Evolutionary conservation across 1,139 yeast genomes (phyloP), one percentile per base, ranked within the genome.

Genomic region (Wickerhamomyces sp.): DNA sequence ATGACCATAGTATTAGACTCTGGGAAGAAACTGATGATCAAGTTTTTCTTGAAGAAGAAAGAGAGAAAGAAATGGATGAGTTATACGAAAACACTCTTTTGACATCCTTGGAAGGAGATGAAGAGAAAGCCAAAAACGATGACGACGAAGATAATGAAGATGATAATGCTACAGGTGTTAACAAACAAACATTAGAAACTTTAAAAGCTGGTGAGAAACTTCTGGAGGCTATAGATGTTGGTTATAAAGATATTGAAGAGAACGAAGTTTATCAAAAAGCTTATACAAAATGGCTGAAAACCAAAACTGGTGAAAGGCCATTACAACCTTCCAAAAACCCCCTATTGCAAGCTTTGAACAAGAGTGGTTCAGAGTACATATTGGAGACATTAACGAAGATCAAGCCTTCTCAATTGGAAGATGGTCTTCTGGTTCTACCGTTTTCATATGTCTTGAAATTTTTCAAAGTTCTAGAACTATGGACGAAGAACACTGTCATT

Each of bases 21-120:
- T 92, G 98, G 98, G 76, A 75, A 47, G 90, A 88, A 57, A 86
- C 95, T 5, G 94, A 85, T 43, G 98, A 92, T 59, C 94, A 92
- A 53, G 90, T 92, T 19, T 92, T 92, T 62, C 65, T 94, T 45
- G 97, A 92, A 60, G 99, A 92, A 70, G 98, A 92, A 65, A 74
- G 92, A 43, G 99, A 94, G 58, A 87, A 84, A 61, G 98, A 92
- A 60, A 72, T 89, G 75, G 98, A 92, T 59, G 96, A 90, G 60
- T 66, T 82, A 45, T 88, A 90, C 58, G 98, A 92, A 58, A 72
- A 74, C 19, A 85, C 86, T 10, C 66, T 90, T 37, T 68, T 88
- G 39, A 78, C 76, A 19, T 78, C 88, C 7, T 64, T 87, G 40
- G 95, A 87, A 52, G 76, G 70, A 28, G 79, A 76, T n/a, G 74